phyloP scores from a whole-genome alignment of 2,329 filamentous ascomycete genomes.

The Exserohilum turcica region DNA sequence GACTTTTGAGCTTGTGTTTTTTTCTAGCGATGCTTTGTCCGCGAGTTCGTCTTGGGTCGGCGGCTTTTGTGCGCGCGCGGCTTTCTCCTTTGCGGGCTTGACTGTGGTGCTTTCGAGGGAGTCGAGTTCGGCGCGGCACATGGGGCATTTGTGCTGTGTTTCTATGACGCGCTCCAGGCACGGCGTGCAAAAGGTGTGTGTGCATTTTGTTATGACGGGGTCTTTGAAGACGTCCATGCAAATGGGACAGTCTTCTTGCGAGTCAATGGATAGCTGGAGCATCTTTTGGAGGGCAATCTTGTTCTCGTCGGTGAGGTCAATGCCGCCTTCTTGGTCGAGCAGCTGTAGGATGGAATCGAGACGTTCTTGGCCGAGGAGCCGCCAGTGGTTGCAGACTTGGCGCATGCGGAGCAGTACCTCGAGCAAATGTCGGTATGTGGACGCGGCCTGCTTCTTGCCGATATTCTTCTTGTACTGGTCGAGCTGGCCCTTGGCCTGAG shows the following conservation, averaged over 20 bases:
- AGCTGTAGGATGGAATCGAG: conserved; percentile 73
- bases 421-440: conserved; percentile 72
- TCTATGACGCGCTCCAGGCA: conserved; percentile 79
- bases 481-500: conserved; percentile 75
- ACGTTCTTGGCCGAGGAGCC: conserved; percentile 71
- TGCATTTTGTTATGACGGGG: conserved; percentile 84
- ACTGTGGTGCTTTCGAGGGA: conserved; percentile 59
- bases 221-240: conserved; percentile 74
- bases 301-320: conserved; percentile 75
- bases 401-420: conserved; percentile 82
- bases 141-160: conserved; percentile 78
- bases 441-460: conserved; percentile 50
- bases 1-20: conserved; percentile 75
- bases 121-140: conserved; percentile 74
- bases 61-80: conserved; percentile 23
- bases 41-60: conserved; percentile 46
- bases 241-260: conserved; percentile 80
- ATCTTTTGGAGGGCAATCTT: conserved; percentile 73
- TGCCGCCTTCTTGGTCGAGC: conserved; percentile 69
- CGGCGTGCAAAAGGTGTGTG: conserved; percentile 74
- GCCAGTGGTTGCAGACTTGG: conserved; percentile 89
- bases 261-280: conserved; percentile 76
- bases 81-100: conserved; percentile 64
- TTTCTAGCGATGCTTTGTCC: conserved; percentile 60
- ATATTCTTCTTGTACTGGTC: conserved; percentile 60